Percentiles rank a stretch among this genome's conserved stretches.
Conservation (phyloP, 768 basidiomycete species). For the Nevesoporus exiguus region DNA sequence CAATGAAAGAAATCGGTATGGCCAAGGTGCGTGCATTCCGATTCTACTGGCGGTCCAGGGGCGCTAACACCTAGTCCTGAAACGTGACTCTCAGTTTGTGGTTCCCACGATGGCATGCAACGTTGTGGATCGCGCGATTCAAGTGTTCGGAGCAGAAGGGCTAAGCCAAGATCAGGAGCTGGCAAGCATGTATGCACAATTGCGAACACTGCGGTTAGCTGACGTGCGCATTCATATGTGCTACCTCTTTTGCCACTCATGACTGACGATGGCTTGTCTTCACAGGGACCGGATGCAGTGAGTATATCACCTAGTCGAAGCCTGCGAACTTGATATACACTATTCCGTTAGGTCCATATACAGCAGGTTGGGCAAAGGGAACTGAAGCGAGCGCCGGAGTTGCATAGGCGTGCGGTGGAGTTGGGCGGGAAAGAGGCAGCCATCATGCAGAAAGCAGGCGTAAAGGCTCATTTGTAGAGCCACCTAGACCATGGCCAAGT, state of each 20-base stretch:
- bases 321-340: neutral
- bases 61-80: neutral
- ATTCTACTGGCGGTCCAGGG: neutral
- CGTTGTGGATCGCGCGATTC: slow-evolving; percentile 94
- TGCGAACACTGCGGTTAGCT: slow-evolving; percentile 86
- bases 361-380: slow-evolving; percentile 93
- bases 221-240: slow-evolving; percentile 58
- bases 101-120: slow-evolving; percentile 87
- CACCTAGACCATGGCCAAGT: neutral
- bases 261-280: slow-evolving; percentile 7
- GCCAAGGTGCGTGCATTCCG: slow-evolving; percentile 65
- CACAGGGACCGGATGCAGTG: slow-evolving; percentile 77
- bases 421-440: slow-evolving; percentile 58
- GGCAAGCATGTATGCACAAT: slow-evolving; percentile 68
- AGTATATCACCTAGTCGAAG: slow-evolving; percentile 20
- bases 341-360: slow-evolving; percentile 72
- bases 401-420: slow-evolving; percentile 54
- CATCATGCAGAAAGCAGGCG: slow-evolving; percentile 54
- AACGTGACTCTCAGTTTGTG: slow-evolving; percentile 61
- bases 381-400: slow-evolving; percentile 66
- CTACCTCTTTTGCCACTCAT: neutral
- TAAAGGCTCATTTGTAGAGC: slow-evolving; percentile 54
- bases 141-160: slow-evolving; percentile 95
- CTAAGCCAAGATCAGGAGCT: slow-evolving; percentile 86
- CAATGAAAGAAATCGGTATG: slow-evolving; percentile 95